Base-by-base conservation (phyloP, 805 yeast species). In the Metschnikowia similis region DNA sequence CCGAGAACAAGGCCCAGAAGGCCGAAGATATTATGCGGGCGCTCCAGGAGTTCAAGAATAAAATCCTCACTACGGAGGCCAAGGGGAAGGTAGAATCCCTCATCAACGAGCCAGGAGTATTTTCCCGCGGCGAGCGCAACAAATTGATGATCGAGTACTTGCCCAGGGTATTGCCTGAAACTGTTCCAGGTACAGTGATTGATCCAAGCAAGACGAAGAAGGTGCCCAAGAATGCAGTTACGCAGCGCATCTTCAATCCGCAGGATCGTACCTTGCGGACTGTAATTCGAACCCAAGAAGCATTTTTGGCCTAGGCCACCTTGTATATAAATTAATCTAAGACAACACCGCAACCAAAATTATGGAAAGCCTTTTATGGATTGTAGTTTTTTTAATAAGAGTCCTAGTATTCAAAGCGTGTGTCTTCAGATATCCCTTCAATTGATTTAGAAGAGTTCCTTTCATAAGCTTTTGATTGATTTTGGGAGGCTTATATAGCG, bases 191-290 rank as follows among this genome's bases (percentile, higher is more conserved):
- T 26, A 65, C 76, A 14, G 77, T 76, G 17, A 57, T 74, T 11
- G 66, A 62, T 35, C 55, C 54, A n/a, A 51, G 57, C 35, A 61
- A 65, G 36, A 70, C 75, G n/a, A 68, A 66, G 51, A 79, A 79
- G 51, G 60, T 61, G 37, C 72, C 74, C 40, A 82, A 82, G 59
- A 74, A 76, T 26, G 74, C 80, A 16, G 66, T 74, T 36, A 71
- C 78, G 11, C 71, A 79, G 48, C 77, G 79, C 56, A 77, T 83
- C 50, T 88, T 84, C 78, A 83, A 88, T 63, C 79, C 82, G 48
- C 74, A 69, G 21, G 74, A 74, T 41, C 72, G 80, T 55, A 71
- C 66, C 51, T 72, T 84, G 35, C 83, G 81, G 52, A 68, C 74
- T 6, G 70, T 84, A 51, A 73, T 77, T 48, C 80, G 86, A 67